Conservation (phyloP, 768 basidiomycete species). For the Cantharellus anzutake region DNA sequence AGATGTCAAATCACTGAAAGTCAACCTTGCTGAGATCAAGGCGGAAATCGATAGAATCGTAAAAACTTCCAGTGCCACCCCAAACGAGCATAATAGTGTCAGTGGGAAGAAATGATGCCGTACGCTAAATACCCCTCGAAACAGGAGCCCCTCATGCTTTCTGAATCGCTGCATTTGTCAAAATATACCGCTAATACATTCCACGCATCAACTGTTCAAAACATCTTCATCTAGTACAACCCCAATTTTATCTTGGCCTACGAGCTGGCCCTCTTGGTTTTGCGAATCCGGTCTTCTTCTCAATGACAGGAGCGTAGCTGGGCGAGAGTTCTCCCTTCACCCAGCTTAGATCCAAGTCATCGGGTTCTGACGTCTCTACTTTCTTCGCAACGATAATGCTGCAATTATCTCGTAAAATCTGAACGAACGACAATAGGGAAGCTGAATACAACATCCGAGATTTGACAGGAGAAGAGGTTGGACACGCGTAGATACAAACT, state of each 20-base stretch:
- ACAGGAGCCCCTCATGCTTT: too few relatives aligned
- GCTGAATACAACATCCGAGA: conserved; percentile 81
- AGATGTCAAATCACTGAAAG: conserved; percentile 71
- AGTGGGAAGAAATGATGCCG: too few relatives aligned
- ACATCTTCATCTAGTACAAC: background rate
- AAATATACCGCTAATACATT: background rate
- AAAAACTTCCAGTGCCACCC: background rate
- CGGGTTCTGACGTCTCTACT: conserved; percentile 14
- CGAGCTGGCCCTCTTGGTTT: conserved; percentile 50
- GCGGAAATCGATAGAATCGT: conserved; percentile 57
- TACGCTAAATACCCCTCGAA: too few relatives aligned
- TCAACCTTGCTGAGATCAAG: conserved; percentile 65
- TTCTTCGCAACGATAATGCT: conserved; percentile 24
- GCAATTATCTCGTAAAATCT: conserved; percentile 32
- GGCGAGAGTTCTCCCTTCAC: background rate
- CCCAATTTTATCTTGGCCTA: conserved; percentile 15
- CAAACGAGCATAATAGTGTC: background rate
- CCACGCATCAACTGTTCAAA: background rate
- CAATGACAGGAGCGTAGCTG: background rate
- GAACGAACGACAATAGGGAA: conserved; percentile 36
- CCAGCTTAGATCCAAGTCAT: background rate
- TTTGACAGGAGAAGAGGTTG: conserved; percentile 59
- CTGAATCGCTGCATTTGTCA: background rate
- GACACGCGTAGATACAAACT: conserved; percentile 92
- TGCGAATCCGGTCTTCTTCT: conserved; percentile 37